phyloP scores from a whole-genome alignment of 257 asterid species.

The Catharanthus roseus region DNA sequence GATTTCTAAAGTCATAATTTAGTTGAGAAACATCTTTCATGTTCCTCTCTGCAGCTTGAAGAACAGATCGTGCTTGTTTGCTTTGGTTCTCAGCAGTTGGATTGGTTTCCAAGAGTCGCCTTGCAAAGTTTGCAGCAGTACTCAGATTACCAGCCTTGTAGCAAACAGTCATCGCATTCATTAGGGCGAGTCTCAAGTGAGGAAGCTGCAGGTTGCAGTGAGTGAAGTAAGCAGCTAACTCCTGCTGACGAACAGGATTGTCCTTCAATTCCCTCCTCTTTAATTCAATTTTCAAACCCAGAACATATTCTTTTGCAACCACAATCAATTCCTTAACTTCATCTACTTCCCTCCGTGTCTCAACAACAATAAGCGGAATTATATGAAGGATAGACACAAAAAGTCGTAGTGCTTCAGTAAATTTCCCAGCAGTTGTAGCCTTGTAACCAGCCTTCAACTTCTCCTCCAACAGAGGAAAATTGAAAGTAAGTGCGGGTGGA shows the following conservation, averaged over 20 bases:
- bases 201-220: slow-evolving; percentile 77
- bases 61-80: slow-evolving; percentile 58
- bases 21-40: slow-evolving; percentile 61
- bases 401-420: slow-evolving; percentile 61
- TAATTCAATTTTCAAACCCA: slow-evolving; percentile 75
- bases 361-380: slow-evolving; percentile 71
- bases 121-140: slow-evolving; percentile 77
- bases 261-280: slow-evolving; percentile 67
- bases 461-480: slow-evolving; percentile 70
- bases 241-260: slow-evolving; percentile 75
- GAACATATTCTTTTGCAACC: slow-evolving; percentile 66
- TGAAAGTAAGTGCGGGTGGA: slow-evolving; percentile 72
- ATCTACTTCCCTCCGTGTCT: slow-evolving; percentile 76
- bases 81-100: slow-evolving; percentile 59
- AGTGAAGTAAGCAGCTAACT: slow-evolving; percentile 88
- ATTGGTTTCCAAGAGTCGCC: slow-evolving; percentile 71
- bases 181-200: slow-evolving; percentile 63
- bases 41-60: slow-evolving; percentile 67
- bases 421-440: slow-evolving; percentile 69
- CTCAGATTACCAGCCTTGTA: slow-evolving; percentile 50
- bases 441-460: slow-evolving; percentile 69
- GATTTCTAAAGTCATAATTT: slow-evolving; percentile 82
- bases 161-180: slow-evolving; percentile 62
- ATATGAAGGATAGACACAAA: slow-evolving; percentile 63
- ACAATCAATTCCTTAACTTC: slow-evolving; percentile 68